These are phyloP conservation scores for Posidonia oceanica DNA, from an alignment of 116 monocot species.

Conservation along the genomic window DNA sequence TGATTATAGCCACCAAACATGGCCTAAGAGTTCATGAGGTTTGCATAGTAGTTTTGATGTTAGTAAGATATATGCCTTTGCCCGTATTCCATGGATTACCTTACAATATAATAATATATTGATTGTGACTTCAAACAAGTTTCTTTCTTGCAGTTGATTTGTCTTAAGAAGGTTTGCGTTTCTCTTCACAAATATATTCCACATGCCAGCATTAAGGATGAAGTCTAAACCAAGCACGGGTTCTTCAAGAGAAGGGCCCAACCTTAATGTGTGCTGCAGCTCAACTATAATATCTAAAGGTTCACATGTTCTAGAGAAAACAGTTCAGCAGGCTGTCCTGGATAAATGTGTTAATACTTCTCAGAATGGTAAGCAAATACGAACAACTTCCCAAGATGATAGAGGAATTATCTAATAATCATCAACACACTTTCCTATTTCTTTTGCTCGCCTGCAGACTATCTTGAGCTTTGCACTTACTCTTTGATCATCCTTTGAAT, in stretches of 20 bases:
- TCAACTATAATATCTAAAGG: constrained; percentile 27
- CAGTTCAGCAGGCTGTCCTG: background rate
- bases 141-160: constrained; percentile 17
- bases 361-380: constrained; percentile 15
- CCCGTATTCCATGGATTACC: background rate
- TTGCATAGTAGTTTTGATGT: no score
- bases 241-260: constrained; percentile 6
- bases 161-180: constrained; percentile 7
- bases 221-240: constrained; percentile 22
- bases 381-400: background rate
- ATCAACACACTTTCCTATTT: background rate
- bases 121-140: no score
- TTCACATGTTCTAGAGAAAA: constrained; percentile 14
- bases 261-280: constrained; percentile 19
- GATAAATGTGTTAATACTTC: constrained; percentile 5
- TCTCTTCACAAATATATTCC: constrained; percentile 1
- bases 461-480: no score
- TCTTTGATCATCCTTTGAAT: no score
- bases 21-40: no score
- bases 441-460: background rate
- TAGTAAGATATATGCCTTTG: no score
- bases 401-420: background rate
- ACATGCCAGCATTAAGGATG: constrained; percentile 43
- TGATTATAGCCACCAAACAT: no score
- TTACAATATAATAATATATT: background rate